Percentiles rank a stretch among this genome's conserved stretches.
These are phyloP conservation scores for Crithidia acanthocephali DNA, from an alignment of 208 protist genomes.

Conservation along the genomic window DNA sequence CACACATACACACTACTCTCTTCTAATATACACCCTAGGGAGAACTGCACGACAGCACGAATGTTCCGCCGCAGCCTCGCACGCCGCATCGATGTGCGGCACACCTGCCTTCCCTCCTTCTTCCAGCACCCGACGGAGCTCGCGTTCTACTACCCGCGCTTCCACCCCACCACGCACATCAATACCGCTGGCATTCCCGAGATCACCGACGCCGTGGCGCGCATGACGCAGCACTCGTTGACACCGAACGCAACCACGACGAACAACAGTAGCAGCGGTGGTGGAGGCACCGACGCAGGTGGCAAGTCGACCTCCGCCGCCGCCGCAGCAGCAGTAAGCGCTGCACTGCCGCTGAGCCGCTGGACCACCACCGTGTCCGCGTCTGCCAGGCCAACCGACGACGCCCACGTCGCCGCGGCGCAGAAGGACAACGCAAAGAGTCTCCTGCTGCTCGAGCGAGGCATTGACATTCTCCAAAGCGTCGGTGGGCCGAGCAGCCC, in stretches of 20 bases:
- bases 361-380: conserved; percentile 35
- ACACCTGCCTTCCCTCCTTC: conserved; percentile 62
- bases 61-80: conserved; percentile 52
- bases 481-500: conserved; percentile 40
- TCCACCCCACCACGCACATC: conserved; percentile 74
- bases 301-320: background rate
- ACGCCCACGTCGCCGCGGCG: conserved; percentile 32
- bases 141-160: conserved; percentile 86
- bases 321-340: background rate
- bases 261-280: background rate
- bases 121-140: conserved; percentile 73
- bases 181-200: conserved; percentile 67
- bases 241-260: background rate
- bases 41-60: too few species aligned
- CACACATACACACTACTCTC: background rate
- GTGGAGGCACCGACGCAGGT: too few species aligned
- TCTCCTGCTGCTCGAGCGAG: conserved; percentile 62
- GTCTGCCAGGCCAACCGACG: conserved; percentile 20
- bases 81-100: conserved; percentile 37
- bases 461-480: conserved; percentile 78
- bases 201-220: conserved; percentile 61
- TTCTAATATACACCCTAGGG: background rate
- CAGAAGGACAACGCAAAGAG: conserved; percentile 57
- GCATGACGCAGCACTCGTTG: conserved; percentile 42
- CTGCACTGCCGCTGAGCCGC: conserved; percentile 23